Evolutionary conservation across 192 early-diverging fungal species (phyloP), one percentile per base, ranked within the genome.

Genomic region (Rhizophlyctis rosea): DNA sequence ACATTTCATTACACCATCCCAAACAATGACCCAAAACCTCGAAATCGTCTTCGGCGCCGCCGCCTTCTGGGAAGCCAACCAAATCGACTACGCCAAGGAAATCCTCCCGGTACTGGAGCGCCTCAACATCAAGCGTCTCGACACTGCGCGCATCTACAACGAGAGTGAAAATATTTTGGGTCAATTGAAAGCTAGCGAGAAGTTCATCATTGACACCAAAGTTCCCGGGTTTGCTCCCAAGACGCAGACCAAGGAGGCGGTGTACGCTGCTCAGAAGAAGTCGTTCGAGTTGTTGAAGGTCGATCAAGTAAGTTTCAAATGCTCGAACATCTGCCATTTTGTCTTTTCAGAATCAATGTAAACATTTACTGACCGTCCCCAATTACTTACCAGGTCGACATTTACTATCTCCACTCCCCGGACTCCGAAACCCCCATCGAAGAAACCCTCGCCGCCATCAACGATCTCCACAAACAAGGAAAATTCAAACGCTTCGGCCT

Each of bases 161-260:
- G 57, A 69, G 34, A 82, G 70, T 3, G 70, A 72, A 68, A 11
- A 65, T 36, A 69, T 72, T 16, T 39, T 73, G 16, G 52, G 54
- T 11, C 53, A 63, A 39, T 47, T 72, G 49, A 32, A 67, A 29
- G 69, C 50, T 50, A 32, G 51, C 50, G n/a, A 68, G 3, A 47
- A 48, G 7, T 81, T 77, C 57, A 74, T 60, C 25, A 47, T 79
- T 33, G 71, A 74, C 1, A 79, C 77, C 25, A 79, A 79, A 31
- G 79, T 76, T 30, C 77, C 61, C 57, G 76, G 76, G 2, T 35
- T 51, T 2, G 29, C 23, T 23, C 54, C 54, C 0, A 57, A 64
- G 14, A 50, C 62, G 0, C 77, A 47, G 53, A 21, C 44, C 63
- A 23, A 48, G 18, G 55, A n/a, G 31, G 31, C 18, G 30, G 62